Conservation (phyloP, 2,329 filamentous ascomycete genomes). For the Amesomyces nigricolor region DNA sequence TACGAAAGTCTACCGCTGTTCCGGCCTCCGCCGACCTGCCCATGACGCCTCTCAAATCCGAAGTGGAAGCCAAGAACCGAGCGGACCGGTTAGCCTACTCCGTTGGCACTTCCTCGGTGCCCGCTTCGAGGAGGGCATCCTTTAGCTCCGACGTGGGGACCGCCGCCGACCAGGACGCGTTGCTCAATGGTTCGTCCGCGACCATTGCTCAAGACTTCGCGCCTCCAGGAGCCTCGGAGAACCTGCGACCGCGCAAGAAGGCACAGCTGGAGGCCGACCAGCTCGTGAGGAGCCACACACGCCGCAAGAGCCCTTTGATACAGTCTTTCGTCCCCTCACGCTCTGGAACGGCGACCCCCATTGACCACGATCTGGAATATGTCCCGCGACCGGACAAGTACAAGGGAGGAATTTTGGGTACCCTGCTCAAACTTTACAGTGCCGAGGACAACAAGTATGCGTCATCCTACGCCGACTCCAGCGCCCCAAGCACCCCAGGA, state of each 20-base stretch:
- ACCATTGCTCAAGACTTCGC: conserved; percentile 12
- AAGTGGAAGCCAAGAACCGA: conserved; percentile 32
- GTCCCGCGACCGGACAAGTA: conserved; percentile 63
- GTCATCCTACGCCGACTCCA: conserved; percentile 29
- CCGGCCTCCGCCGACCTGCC: conserved; percentile 19
- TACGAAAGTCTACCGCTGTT: conserved; percentile 23
- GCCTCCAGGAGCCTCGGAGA: background rate
- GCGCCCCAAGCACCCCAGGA: conserved; percentile 39
- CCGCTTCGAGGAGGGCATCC: conserved; percentile 28
- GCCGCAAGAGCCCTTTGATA: conserved; percentile 18
- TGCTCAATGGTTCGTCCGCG: conserved; percentile 6
- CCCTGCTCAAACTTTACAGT: conserved; percentile 65
- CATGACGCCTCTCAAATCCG: conserved; percentile 25
- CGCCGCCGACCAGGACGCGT: conserved; percentile 3
- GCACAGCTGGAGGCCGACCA: conserved; percentile 22
- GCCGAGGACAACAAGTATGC: conserved; percentile 34
- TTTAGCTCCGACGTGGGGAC: conserved; percentile 21
- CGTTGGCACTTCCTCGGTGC: conserved; percentile 29
- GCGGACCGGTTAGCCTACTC: conserved; percentile 33
- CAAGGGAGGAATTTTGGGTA: conserved; percentile 66
- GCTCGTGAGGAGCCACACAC: conserved; percentile 23
- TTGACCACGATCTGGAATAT: conserved; percentile 58
- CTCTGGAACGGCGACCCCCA: conserved; percentile 33
- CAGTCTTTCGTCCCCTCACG: conserved; percentile 37
- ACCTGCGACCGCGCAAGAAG: conserved; percentile 15